A percentile compares a stretch with the other conserved stretches of the same genome.
phyloP scores from a whole-genome alignment of 495 filamentous ascomycete genomes.

The Lepraria neglecta region DNA sequence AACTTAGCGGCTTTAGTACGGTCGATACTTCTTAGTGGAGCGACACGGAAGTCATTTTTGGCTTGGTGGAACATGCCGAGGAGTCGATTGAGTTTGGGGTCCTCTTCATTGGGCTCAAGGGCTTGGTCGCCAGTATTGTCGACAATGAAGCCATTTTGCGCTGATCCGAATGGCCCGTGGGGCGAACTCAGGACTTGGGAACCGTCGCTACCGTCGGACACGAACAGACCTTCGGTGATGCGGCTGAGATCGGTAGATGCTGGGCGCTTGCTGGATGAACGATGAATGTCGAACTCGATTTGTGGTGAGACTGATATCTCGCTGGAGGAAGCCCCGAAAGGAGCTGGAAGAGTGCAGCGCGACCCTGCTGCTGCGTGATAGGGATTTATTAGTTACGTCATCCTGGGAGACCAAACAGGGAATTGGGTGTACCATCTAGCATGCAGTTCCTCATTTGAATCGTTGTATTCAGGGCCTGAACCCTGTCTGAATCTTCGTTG shows the following conservation, averaged over 20 bases:
- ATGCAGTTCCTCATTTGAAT: slow-evolving; percentile 24
- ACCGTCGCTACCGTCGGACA: not conserved
- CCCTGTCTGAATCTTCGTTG: slow-evolving; percentile 16
- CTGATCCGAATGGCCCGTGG: no score
- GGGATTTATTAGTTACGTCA: no score
- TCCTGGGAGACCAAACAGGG: not conserved
- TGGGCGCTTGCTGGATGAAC: not conserved
- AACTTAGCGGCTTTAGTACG: slow-evolving; percentile 37
- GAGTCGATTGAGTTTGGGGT: slow-evolving; percentile 30
- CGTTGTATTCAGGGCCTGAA: slow-evolving; percentile 20
- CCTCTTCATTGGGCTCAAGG: slow-evolving; percentile 12
- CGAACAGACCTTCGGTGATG: not conserved
- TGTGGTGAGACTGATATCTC: not conserved
- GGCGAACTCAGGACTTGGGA: not conserved
- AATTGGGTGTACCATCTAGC: slow-evolving; percentile 22
- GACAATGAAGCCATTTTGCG: no score
- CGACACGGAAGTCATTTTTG: slow-evolving; percentile 36
- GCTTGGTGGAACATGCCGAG: slow-evolving; percentile 36
- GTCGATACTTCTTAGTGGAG: slow-evolving; percentile 22
- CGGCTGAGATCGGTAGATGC: not conserved
- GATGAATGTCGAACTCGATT: no score
- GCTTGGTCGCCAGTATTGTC: not conserved
- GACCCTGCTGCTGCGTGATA: not conserved
- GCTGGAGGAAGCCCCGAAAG: not conserved
- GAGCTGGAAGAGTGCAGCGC: not conserved